Percentiles rank a stretch among this genome's conserved stretches.
phyloP scores from a whole-genome alignment of 2,329 filamentous ascomycete genomes.

The Fusarium sp. region DNA sequence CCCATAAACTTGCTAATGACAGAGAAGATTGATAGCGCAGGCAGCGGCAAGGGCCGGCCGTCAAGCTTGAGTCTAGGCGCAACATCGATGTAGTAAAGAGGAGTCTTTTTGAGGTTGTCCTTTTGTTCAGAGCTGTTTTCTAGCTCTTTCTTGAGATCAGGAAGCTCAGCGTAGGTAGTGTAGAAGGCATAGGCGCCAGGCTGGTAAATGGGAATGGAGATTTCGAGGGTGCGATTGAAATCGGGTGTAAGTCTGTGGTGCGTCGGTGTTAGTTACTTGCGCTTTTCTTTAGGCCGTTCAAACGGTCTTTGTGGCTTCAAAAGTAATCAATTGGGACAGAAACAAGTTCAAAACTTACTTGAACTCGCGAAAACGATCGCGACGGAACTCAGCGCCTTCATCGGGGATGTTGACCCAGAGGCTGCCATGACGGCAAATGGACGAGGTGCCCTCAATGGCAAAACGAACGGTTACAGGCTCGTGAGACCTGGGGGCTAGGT shows the following conservation, averaged over 20 bases:
- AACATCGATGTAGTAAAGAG: constrained; percentile 92
- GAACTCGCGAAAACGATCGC: constrained; percentile 85
- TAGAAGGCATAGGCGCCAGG: constrained; percentile 95
- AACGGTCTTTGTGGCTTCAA: background rate
- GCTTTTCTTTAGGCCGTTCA: background rate
- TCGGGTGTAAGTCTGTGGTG: constrained; percentile 79
- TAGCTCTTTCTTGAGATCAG: constrained; percentile 63
- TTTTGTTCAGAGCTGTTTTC: constrained; percentile 44
- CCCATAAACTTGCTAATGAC: constrained; percentile 99
- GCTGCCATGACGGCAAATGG: constrained; percentile 92
- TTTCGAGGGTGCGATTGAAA: constrained; percentile 91
- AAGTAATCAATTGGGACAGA: constrained; percentile 8
- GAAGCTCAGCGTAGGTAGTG: constrained; percentile 89
- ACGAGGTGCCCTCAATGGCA: constrained; percentile 92
- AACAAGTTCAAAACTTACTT: constrained; percentile 69
- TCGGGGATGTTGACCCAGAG: constrained; percentile 96
- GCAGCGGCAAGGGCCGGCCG: constrained; percentile 78
- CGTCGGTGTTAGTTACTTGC: constrained; percentile 13
- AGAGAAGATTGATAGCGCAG: constrained; percentile 91
- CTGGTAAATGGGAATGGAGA: constrained; percentile 84
- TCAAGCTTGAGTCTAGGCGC: constrained; percentile 82
- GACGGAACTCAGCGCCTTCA: constrained; percentile 78
- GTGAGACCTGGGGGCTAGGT: constrained; percentile 79
- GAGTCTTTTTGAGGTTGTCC: constrained; percentile 71
- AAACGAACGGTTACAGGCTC: constrained; percentile 87